Conservation (phyloP, 768 basidiomycete genomes). For the Xerocomellus dryophilus region DNA sequence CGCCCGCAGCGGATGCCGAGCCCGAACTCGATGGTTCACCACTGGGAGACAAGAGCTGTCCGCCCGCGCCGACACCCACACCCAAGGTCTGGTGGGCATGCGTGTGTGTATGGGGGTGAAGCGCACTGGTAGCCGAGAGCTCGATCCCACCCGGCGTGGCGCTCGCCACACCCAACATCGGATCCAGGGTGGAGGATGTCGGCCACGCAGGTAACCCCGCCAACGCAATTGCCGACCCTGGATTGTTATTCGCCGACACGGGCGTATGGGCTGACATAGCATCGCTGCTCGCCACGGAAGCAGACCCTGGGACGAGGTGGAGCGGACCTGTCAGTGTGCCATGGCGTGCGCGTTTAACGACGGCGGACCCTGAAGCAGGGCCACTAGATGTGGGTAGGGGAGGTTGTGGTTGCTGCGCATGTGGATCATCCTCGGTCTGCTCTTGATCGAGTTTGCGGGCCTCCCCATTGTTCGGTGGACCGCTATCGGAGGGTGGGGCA, state of each 20-base stretch:
- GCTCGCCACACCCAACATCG: constrained; percentile 33
- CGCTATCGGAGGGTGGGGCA: constrained; percentile 17
- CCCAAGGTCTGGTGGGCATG: constrained; percentile 15
- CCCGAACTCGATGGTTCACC: constrained; percentile 16
- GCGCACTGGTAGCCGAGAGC: constrained; percentile 17
- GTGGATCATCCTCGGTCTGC: constrained; percentile 23
- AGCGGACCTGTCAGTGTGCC: constrained; percentile 25
- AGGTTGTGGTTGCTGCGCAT: constrained; percentile 8
- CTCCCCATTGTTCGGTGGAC: constrained; percentile 8
- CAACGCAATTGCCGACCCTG: constrained; percentile 20
- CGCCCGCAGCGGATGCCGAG: constrained; percentile 1
- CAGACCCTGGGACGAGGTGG: constrained; percentile 18
- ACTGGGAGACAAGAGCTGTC: constrained; percentile 21
- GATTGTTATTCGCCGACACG: constrained; percentile 10
- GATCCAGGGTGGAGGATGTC: constrained; percentile 27
- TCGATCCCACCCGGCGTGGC: constrained; percentile 33
- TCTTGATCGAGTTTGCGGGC: constrained; percentile 29
- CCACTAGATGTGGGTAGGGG: constrained; percentile 1
- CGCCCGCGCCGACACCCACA: constrained; percentile 5
- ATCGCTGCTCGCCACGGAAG: constrained; percentile 15
- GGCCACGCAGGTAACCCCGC: constrained; percentile 35
- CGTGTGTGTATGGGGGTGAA: constrained; percentile 6
- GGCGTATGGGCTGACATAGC: constrained; percentile 21
- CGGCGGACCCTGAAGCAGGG: not conserved
- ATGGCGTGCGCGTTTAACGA: constrained; percentile 30